Evolutionary conservation across 2,329 filamentous ascomycete genomes (phyloP), one percentile per base, ranked within the genome.

Genomic region (Aspergillus tanneri): DNA sequence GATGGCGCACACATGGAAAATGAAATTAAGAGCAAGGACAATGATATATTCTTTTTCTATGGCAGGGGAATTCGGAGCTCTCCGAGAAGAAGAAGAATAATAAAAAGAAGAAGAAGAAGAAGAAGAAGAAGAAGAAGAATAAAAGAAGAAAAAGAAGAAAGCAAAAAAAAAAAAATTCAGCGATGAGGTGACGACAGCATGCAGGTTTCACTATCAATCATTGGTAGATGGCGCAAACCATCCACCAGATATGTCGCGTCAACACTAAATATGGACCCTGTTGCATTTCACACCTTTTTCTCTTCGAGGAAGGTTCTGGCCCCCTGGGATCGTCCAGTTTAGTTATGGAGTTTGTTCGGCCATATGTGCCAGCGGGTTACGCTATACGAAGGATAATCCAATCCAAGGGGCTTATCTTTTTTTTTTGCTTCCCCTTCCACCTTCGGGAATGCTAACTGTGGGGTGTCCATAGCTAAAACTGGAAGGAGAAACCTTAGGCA

Each of bases 221-320:
- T 12, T 28, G 18, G 8, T 25, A 19, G 21, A 47, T 47, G 23
- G 32, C 28, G 45, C 45, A 47, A 10, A 36, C 35, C 43, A 38
- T 18, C 43, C 44, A 40, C 27, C 44, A n/a, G n/a, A n/a, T n/a
- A n/a, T n/a, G n/a, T n/a, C n/a, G n/a, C 21, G 35, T 21, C 24
- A 41, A 16, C 38, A 41, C 24, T 25, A 10, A 25, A 12, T 11
- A 14, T 35, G 14, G 28, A 43, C 25, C 27, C 27, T 28, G n/a
- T 24, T 36, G n/a, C 19, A 16, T 23, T 18, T 16, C 24, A 41
- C 18, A 19, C 16, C 27, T 22, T 34, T 23, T 32, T 14, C 28
- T 32, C 34, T 42, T 14, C 21, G 21, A 23, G 16, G 21, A 38
- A 50, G 50, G 59, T 53, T 47, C 57, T 59, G 57, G 58, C 48